A percentile compares a stretch with the other conserved stretches of the same genome.
phyloP scores from a whole-genome alignment of 768 basidiomycete species.

The Amyloporia xantha region DNA sequence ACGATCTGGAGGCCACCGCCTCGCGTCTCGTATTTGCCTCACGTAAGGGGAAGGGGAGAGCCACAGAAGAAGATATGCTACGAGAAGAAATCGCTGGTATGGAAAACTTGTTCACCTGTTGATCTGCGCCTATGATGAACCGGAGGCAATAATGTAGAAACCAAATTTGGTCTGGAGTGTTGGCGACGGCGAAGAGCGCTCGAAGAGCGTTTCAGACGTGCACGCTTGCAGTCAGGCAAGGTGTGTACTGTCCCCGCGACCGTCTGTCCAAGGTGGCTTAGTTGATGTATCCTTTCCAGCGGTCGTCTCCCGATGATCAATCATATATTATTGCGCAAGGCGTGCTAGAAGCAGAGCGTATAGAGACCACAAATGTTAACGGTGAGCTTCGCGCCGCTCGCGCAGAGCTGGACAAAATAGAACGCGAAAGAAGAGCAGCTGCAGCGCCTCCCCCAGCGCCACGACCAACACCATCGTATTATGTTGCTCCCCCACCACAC shows the following conservation, averaged over 20 bases:
- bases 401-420: constrained; percentile 58
- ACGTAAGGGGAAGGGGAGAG: constrained; percentile 60
- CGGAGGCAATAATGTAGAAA: constrained; percentile 44
- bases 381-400: constrained; percentile 57
- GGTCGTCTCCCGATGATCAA: constrained; percentile 54
- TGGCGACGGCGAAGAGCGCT: constrained; percentile 50
- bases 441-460: constrained; percentile 14
- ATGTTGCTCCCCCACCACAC: constrained; percentile 24
- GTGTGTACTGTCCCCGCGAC: no score
- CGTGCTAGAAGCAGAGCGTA: constrained; percentile 58
- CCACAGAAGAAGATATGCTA: constrained; percentile 34
- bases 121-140: no score
- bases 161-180: constrained; percentile 63
- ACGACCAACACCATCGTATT: constrained; percentile 11
- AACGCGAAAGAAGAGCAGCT: constrained; percentile 58
- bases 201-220: constrained; percentile 49
- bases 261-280: no score
- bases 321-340: constrained; percentile 57
- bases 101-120: constrained; percentile 9
- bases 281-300: no score
- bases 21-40: constrained; percentile 11
- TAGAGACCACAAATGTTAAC: constrained; percentile 49
- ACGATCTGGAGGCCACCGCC: constrained; percentile 40
- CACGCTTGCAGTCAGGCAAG: constrained; percentile 48
- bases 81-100: constrained; percentile 49